Base-by-base conservation (phyloP, 257 asterid genomes). In the Ballota nigra region DNA sequence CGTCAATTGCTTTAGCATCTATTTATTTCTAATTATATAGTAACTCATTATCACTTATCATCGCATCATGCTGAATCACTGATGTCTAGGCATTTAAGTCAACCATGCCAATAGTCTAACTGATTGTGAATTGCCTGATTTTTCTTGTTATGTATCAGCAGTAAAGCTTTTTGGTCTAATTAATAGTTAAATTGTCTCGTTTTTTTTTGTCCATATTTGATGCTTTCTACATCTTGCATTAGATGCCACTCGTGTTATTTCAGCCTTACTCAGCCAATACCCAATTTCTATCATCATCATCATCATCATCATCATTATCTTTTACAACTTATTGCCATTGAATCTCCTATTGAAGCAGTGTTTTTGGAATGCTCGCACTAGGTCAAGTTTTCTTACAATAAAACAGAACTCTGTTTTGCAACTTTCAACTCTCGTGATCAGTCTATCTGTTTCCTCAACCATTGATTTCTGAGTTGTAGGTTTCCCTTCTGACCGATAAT, bases 401-500 rank as follows among this genome's bases (percentile, higher is more conserved):
- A 38, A 45, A 5, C 53, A 3, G 19, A 45, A 45, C 15, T 45
- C 68, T 19, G 15, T 63, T 18, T 36, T 24, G 10, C 15, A 22
- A 65, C 18, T 43, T 64, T 41, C 38, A 64, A 23, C 23, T 52
- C 23, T 31, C 60, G 9, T 18, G 8, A 53, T 53, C 29, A 52
- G 29, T 53, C 29, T 2, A 16, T 18, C 13, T 20, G 26, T 19
- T 53, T 53, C 60, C 13, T 11, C 3, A 8, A 52, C 13, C 15
- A 12, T 75, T 20, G 38, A 28, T 29, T 59, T 53, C n/a, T 73
- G 19, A 64, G 26, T 36, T 72, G 52, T 51, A 90, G 97, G 96
- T 90, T 76, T 86, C 92, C 24, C 90, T 88, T 76, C 84, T 91
- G 77, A 91, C 96, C 75, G 97, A 88, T 38, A 90, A 69, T 66